Evolutionary conservation across 306 rosid genomes (phyloP).

Genomic region (Medicago arabica): DNA sequence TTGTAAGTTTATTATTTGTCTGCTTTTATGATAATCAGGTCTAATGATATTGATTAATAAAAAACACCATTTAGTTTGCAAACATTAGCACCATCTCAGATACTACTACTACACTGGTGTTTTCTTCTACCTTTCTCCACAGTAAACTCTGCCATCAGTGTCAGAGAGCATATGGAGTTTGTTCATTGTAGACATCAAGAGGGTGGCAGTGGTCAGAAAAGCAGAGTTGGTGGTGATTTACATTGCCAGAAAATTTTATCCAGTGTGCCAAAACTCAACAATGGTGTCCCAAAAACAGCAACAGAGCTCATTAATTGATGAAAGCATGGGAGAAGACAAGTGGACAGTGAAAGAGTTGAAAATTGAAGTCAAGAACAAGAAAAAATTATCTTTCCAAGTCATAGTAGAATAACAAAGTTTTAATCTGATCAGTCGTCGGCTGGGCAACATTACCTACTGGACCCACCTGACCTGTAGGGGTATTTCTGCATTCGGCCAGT

Average conservation of each 20-base stretch:
- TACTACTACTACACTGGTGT: conserved; percentile 4
- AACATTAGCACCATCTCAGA: neutral
- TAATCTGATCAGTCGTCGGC: neutral
- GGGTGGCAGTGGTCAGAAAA: conserved; percentile 15
- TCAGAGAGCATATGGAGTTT: neutral
- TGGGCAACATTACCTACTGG: too few species aligned
- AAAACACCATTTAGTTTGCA: neutral
- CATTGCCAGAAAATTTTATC: neutral
- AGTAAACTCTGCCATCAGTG: neutral
- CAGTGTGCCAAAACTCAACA: conserved; percentile 2
- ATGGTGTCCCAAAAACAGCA: neutral
- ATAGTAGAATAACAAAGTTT: neutral
- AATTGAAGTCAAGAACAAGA: neutral
- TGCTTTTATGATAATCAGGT: neutral
- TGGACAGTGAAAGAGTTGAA: neutral
- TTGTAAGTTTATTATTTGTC: too few species aligned
- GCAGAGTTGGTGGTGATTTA: neutral
- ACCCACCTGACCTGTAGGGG: too few species aligned
- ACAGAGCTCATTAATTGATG: conserved; percentile 1
- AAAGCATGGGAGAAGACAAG: neutral
- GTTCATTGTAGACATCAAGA: neutral
- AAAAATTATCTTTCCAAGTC: neutral
- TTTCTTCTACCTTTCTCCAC: neutral
- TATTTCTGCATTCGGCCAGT: too few species aligned
- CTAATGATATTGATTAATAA: neutral